Base-by-base conservation (phyloP, 2,329 filamentous ascomycete species). In the Aspergillus phoenicis region DNA sequence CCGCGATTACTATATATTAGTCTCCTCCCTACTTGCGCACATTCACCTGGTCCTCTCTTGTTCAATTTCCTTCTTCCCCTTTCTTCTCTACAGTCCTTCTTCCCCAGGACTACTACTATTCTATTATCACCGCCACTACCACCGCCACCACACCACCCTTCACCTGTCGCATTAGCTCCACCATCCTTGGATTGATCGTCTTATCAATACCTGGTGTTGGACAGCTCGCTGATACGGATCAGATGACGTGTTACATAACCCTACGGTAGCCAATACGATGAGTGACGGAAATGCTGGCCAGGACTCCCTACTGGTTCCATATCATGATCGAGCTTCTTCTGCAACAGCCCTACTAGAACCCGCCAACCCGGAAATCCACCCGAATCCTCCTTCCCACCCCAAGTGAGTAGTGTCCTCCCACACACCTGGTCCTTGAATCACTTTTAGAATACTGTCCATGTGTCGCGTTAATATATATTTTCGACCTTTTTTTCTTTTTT, bases 161-260 rank as follows among this genome's bases (percentile, higher is more conserved):
- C 13, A 22, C 17, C 5, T 60, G 20, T 41, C 52, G 3, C 36
- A 49, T 28, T 33, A 30, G 43, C 17, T 53, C 30, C 55, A 47
- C n/a, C 15, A 15, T 10, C 26, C 11, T 17, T 26, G 24, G 47
- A 30, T 26, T n/a, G 26, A 49, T 49, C 33, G 28, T 53, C 39
- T 33, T 36, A 15, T 28, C 41, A 56, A 36, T 13, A n/a, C 39
- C 39, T 30, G 49, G 49, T 30, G 48, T 36, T 51, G 24, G 41
- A 38, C 58, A 15, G 51, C 52, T 15, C 28, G 47, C 64, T 66
- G 54, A 64, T 57, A 33, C 20, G 39, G 45, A 51, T 48, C 61
- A 68, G 66, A 68, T 68, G 64, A 65, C 64, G 59, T 64, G 60
- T 66, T 60, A 58, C 60, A 57, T 57, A 61, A 58, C 33, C 57